Base-by-base conservation (phyloP, 1,139 yeast genomes). In the Suhomyces atakaporum region DNA sequence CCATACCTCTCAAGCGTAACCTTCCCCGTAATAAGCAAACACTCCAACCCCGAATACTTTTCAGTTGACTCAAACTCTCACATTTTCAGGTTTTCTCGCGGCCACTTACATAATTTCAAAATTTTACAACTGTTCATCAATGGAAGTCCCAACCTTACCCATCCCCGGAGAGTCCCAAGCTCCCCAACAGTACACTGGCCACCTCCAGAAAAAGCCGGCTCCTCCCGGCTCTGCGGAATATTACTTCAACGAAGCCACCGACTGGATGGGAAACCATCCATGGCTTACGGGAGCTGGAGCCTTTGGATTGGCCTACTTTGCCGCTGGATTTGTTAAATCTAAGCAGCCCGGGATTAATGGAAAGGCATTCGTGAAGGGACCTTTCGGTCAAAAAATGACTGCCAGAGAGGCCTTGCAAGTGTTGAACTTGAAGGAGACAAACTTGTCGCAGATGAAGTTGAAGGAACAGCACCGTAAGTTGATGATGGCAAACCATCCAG, bases 401-500 rank as follows among this genome's bases (percentile, higher is more conserved):
- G 83, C 95, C 23, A 84, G 77, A 51, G 98, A 92, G 58, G 98
- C 98, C 2, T 73, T 92, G 43, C 94, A 81, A 58, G 87, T 92
- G 27, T 76, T 92, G 51, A 88, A 86, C 54, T 68, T 92, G 53
- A 84, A 84, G 51, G 97, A 90, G 60, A 74, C 84, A 23, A 82
- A 81, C 19, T 70, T 92, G 50, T 76, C 84, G 11, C 81, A 84
- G 63, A 75, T 84, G 46, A 86, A 80, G 57, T 73, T 92, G 56
- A 90, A 92, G 63, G 97, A 90, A 46, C 87, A 86, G 36, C 98
- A 92, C 63, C 80, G 98, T 66, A 79, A 77, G 58, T 60, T 70
- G 43, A 89, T 92, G 96, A 72, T 92, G 60, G 79, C 90, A 33
- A 92, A 92, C 66, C 98, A 92, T 59, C 98, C 98, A 9, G 98